Evolutionary conservation across 2,329 filamentous ascomycete genomes (phyloP), one percentile per base, ranked within the genome.

Genomic region (Fusarium praegraminearum): DNA sequence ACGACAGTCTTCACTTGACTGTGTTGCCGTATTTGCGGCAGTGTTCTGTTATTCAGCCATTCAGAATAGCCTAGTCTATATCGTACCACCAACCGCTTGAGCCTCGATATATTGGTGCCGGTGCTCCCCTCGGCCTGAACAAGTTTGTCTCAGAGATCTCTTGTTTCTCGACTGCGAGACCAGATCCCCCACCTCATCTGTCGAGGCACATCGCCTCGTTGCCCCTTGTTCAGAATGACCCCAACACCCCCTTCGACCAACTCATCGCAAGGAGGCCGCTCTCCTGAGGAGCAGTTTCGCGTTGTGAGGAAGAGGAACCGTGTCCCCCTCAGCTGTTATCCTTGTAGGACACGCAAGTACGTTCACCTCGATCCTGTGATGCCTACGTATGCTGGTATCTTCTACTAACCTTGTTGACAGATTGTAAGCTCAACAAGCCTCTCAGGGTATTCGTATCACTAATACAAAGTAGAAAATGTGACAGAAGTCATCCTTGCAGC

Each of bases 291-390:
- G 55, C 91, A 95, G 71, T 97, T 93, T 76, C 89, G 93, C 73
- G 91, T 98, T 52, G 92, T 98, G 63, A 90, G 95, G 71, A 97
- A 97, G 83, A 89, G 95, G 78, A 98, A 98, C 77, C 87, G 95
- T 63, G 91, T 98, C 18, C 95, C 95, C 47, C 85, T 98, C 51
- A 98, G 94, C 76, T 98, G 95, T 79, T 93, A 91, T 71, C 93
- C 94, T 33, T 98, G 95, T 80, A 88, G 95, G 77, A 92, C 94
- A 75, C 90, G 94, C 83, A 98, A 98, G 93, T 96, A 83, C n/a
- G 72, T 71, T 83, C 86, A 79, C 45, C 60, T 56, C 63, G 55
- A 69, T 62, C 56, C 69, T 45, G 40, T 55, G 22, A 32, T 32
- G 15, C 18, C 44, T 16, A 20, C 24, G 50, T 40, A 67, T 55